Percentiles rank a stretch among this genome's conserved stretches.
These are phyloP conservation scores for Phytophthora agathidicida DNA, from an alignment of 352 stramenopile species.

Conservation along the genomic window DNA sequence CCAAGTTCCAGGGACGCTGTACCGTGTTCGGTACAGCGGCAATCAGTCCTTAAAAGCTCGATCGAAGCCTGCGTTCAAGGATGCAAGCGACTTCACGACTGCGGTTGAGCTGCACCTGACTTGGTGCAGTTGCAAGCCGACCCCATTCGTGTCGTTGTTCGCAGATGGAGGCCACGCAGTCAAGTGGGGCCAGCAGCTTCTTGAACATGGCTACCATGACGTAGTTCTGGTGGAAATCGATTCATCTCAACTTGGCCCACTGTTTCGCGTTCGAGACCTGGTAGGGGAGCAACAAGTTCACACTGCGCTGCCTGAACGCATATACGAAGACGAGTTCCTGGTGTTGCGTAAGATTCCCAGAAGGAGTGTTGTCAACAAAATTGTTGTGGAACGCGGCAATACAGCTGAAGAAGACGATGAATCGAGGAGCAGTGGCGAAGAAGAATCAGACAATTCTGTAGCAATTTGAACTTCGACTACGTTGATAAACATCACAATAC, in stretches of 20 bases:
- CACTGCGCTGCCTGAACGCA: not conserved
- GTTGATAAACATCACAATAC: too few relatives aligned
- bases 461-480: not conserved
- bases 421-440: constrained; percentile 7
- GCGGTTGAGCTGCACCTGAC: constrained; percentile 10
- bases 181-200: constrained; percentile 6
- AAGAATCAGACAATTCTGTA: not conserved
- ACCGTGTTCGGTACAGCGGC: constrained; percentile 10
- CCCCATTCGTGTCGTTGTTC: constrained; percentile 25
- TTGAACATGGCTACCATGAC: constrained; percentile 10
- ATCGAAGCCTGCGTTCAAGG: constrained; percentile 6
- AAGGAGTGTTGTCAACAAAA: not conserved
- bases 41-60: constrained; percentile 10
- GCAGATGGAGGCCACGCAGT: constrained; percentile 2
- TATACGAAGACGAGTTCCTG: constrained; percentile 21
- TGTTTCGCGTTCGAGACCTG: constrained; percentile 14
- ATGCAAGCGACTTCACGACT: constrained; percentile 1
- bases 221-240: constrained; percentile 17
- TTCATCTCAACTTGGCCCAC: not conserved
- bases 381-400: not conserved
- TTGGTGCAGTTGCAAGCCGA: constrained; percentile 13
- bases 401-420: not conserved
- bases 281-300: not conserved
- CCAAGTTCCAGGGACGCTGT: not conserved
- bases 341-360: constrained; percentile 9